A percentile compares a stretch with the other conserved stretches of the same genome.
Conservation (phyloP, 352 stramenopile species). For the Thraustotheca clavata region DNA sequence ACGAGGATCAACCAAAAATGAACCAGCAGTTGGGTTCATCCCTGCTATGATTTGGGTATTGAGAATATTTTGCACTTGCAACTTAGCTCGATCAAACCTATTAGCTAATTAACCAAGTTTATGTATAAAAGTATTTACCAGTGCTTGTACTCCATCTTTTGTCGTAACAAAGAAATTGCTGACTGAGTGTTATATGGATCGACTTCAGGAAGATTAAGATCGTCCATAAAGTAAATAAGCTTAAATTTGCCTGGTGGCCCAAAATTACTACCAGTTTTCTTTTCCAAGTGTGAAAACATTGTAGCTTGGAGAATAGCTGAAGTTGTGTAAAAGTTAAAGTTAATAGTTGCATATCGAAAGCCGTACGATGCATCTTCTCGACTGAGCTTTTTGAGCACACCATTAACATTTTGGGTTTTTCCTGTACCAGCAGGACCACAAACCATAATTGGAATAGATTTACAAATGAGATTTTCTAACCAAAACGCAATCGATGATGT, state of each 20-base stretch:
- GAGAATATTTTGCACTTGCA: conserved; percentile 90
- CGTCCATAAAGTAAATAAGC: conserved; percentile 96
- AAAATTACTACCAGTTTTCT: conserved; percentile 92
- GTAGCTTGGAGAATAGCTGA: conserved; percentile 87
- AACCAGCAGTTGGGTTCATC: conserved; percentile 95
- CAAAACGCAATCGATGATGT: conserved; percentile 94
- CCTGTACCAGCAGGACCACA: conserved; percentile 90
- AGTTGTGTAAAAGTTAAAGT: conserved; percentile 98
- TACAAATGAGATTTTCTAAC: conserved; percentile 90
- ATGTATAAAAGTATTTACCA: conserved; percentile 39
- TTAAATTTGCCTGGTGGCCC: conserved; percentile 88
- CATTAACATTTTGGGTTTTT: conserved; percentile 93
- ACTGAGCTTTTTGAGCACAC: conserved; percentile 91
- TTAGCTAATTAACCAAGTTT: neutral
- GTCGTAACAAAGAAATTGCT: conserved; percentile 89
- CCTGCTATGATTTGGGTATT: conserved; percentile 93
- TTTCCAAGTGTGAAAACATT: conserved; percentile 91
- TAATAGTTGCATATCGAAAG: conserved; percentile 89
- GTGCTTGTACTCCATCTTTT: conserved; percentile 95
- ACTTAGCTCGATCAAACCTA: conserved; percentile 85
- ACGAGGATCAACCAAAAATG: conserved; percentile 90
- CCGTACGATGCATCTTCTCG: conserved; percentile 71
- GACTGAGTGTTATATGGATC: conserved; percentile 95
- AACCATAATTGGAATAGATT: conserved; percentile 90
- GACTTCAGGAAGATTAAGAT: conserved; percentile 94